Conservation (phyloP, 768 basidiomycete species). For the Termitomyces sp. region DNA sequence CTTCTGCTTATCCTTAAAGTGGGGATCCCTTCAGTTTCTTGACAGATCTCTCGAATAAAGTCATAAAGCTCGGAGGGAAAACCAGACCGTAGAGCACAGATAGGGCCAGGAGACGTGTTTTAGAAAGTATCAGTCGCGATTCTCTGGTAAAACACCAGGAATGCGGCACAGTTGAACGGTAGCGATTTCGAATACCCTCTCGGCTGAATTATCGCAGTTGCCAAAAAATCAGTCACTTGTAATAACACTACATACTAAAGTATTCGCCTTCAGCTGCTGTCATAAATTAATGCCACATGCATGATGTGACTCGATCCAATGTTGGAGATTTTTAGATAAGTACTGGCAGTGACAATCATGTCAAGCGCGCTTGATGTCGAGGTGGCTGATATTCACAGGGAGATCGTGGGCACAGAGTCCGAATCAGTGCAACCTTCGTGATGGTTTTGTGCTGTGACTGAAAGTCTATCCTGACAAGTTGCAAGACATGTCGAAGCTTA, state of each 20-base stretch:
- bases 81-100: background rate
- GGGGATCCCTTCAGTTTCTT: background rate
- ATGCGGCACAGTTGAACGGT: slow-evolving; percentile 1
- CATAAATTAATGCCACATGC: background rate
- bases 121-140: background rate
- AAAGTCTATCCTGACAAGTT: background rate
- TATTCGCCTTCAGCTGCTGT: background rate
- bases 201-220: background rate
- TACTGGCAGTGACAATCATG: background rate
- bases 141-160: background rate
- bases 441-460: background rate
- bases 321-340: background rate
- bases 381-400: background rate
- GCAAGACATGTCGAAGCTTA: background rate
- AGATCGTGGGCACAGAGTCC: background rate
- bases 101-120: background rate
- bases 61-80: background rate
- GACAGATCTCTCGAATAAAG: background rate
- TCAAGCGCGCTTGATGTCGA: background rate
- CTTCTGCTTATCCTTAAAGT: background rate
- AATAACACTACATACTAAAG: background rate
- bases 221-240: background rate
- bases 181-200: background rate
- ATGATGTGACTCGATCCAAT: background rate
- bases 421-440: background rate